Percentiles rank a stretch among this genome's conserved stretches.
phyloP scores from a whole-genome alignment of 2,329 filamentous ascomycete genomes.

The Pseudogymnoascus sp. region DNA sequence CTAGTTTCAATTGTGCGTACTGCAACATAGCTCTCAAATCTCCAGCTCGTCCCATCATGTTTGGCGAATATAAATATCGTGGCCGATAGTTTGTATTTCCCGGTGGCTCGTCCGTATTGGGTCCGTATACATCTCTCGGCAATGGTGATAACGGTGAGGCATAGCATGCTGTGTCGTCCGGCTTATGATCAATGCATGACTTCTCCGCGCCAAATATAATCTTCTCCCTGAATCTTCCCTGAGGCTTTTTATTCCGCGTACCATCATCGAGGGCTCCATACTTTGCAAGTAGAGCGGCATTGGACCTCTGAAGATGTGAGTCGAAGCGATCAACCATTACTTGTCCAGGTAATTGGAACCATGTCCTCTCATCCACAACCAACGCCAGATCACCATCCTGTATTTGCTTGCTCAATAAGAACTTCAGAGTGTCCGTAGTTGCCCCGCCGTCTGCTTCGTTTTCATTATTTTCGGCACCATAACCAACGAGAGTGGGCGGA shows the following conservation, averaged over 20 bases:
- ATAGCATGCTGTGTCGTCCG: slow-evolving; percentile 41
- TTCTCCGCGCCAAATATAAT: slow-evolving; percentile 50
- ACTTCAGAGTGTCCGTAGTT: slow-evolving; percentile 28
- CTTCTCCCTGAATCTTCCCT: slow-evolving; percentile 36
- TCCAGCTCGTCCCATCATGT: slow-evolving; percentile 42
- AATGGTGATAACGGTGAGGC: slow-evolving; percentile 44
- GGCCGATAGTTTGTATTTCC: slow-evolving; percentile 32
- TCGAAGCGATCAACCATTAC: slow-evolving; percentile 49
- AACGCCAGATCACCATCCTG: slow-evolving; percentile 47
- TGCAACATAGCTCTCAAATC: slow-evolving; percentile 40
- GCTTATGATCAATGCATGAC: slow-evolving; percentile 37
- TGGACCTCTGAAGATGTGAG: slow-evolving; percentile 38
- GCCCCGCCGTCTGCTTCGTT: slow-evolving; percentile 10
- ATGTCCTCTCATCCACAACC: slow-evolving; percentile 37
- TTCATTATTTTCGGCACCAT: slow-evolving; percentile 23
- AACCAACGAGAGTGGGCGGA: slow-evolving; percentile 45
- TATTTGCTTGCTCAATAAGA: slow-evolving; percentile 39
- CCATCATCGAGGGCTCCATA: slow-evolving; percentile 14
- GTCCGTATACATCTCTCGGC: slow-evolving; percentile 40
- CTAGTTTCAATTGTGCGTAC: slow-evolving; percentile 16
- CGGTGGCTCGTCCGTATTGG: slow-evolving; percentile 32
- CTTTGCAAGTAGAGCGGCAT: slow-evolving; percentile 32
- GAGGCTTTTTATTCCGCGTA: slow-evolving; percentile 26
- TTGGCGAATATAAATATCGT: slow-evolving; percentile 40
- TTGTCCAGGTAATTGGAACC: slow-evolving; percentile 51